These are phyloP conservation scores for Nyssa sinensis DNA, from an alignment of 148 eudicot species.

Conservation along the genomic window DNA sequence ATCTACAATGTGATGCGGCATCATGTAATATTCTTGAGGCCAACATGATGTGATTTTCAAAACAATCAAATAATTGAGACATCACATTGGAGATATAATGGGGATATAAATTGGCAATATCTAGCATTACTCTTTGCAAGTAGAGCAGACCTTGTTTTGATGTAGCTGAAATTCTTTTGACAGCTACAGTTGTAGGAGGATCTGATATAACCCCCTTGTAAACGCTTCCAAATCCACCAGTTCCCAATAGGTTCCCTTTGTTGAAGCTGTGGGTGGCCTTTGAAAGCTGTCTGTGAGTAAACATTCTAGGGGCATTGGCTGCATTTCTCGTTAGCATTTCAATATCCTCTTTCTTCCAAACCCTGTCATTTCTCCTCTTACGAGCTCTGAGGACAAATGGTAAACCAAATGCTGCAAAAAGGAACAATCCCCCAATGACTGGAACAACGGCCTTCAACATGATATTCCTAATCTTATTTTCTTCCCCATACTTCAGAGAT, in stretches of 20 bases:
- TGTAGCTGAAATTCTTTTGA: slow-evolving; percentile 58
- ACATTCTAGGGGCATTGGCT: slow-evolving; percentile 50
- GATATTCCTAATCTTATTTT: slow-evolving; percentile 16
- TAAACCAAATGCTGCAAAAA: slow-evolving; percentile 20
- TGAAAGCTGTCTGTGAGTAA: slow-evolving; percentile 48
- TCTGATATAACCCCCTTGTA: slow-evolving; percentile 49
- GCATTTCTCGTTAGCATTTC: slow-evolving; percentile 42
- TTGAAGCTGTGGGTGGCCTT: slow-evolving; percentile 63
- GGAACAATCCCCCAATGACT: slow-evolving; percentile 16
- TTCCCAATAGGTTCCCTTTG: slow-evolving; percentile 59
- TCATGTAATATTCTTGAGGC: too few species aligned
- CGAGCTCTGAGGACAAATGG: slow-evolving; percentile 24
- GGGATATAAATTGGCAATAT: too few species aligned
- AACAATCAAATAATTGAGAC: too few species aligned
- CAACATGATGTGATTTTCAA: too few species aligned
- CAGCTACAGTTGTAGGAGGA: slow-evolving; percentile 47
- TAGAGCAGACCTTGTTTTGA: slow-evolving; percentile 50
- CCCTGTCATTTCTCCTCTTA: slow-evolving; percentile 19
- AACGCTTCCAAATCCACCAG: slow-evolving; percentile 79
- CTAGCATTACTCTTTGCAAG: too few species aligned
- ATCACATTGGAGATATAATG: not conserved
- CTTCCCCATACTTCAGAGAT: slow-evolving; percentile 24
- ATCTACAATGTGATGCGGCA: too few species aligned
- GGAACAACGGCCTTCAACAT: slow-evolving; percentile 33
- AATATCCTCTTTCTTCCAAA: slow-evolving; percentile 38